phyloP scores from a whole-genome alignment of 208 protist genomes.

The Leishmania gerbilli region DNA sequence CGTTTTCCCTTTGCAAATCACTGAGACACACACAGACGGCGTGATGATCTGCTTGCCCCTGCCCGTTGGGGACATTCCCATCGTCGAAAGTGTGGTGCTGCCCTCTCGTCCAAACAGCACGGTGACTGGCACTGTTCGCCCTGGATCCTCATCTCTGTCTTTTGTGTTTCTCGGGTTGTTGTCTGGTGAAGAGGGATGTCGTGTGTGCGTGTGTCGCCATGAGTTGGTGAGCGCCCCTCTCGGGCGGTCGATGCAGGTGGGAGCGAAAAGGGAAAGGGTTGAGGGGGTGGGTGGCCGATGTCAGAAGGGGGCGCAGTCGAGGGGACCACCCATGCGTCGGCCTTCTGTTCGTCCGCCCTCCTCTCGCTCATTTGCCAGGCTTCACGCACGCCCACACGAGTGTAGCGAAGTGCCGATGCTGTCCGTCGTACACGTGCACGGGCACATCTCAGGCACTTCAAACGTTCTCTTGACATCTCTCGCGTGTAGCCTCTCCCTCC shows the following conservation, averaged over 20 bases:
- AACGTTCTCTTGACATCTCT: neutral
- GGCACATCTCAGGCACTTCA: neutral
- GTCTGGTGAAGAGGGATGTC: neutral
- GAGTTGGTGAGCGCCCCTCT: neutral
- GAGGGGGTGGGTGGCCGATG: neutral
- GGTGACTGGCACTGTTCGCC: neutral
- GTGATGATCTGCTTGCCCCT: neutral
- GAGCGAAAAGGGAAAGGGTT: neutral
- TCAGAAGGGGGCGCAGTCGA: neutral
- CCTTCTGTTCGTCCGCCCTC: neutral
- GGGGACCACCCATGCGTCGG: neutral
- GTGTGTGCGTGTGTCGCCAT: neutral
- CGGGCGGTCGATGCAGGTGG: neutral
- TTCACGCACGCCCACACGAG: neutral
- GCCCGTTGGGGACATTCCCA: too few relatives aligned
- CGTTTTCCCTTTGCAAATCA: neutral
- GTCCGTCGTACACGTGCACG: neutral
- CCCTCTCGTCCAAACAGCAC: neutral
- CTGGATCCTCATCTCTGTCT: neutral
- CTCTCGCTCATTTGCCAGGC: neutral
- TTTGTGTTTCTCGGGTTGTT: neutral
- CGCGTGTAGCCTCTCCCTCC: neutral
- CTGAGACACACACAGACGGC: neutral
- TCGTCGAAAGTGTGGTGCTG: too few relatives aligned
- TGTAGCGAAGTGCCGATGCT: neutral